These are phyloP conservation scores for Taphrina communis DNA, from an alignment of 1,139 yeast genomes.

Conservation along the genomic window DNA sequence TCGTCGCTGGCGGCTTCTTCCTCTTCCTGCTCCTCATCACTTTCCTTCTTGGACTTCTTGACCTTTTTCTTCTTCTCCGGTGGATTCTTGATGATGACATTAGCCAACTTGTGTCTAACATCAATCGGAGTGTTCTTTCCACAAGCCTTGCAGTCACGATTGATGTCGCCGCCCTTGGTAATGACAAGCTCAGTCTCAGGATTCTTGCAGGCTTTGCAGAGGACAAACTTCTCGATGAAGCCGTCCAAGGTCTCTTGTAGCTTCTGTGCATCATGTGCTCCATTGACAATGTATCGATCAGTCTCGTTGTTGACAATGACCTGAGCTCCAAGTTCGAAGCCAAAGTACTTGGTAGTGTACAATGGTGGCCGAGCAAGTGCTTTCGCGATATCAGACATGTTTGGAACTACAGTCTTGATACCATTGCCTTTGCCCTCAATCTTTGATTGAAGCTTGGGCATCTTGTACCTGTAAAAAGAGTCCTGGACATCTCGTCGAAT, in stretches of 20 bases:
- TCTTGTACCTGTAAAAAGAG: slow-evolving; percentile 98
- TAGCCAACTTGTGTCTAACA: slow-evolving; percentile 81
- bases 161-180: slow-evolving; percentile 74
- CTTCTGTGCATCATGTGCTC: slow-evolving; percentile 88
- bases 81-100: slow-evolving; percentile 90
- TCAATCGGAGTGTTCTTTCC: slow-evolving; percentile 87
- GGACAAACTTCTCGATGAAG: slow-evolving; percentile 86
- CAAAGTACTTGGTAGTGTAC: slow-evolving; percentile 86
- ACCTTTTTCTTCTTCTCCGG: slow-evolving; percentile 61
- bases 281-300: slow-evolving; percentile 91
- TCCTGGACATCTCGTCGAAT: slow-evolving; percentile 97
- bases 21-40: slow-evolving; percentile 52
- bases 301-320: slow-evolving; percentile 77
- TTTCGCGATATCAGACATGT: slow-evolving; percentile 90
- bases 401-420: slow-evolving; percentile 92
- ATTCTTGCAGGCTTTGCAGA: slow-evolving; percentile 93
- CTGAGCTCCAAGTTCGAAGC: slow-evolving; percentile 97
- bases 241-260: slow-evolving; percentile 95
- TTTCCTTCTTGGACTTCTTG: slow-evolving; percentile 58
- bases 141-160: slow-evolving; percentile 97
- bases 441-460: slow-evolving; percentile 97
- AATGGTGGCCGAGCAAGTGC: slow-evolving; percentile 92
- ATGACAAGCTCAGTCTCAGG: slow-evolving; percentile 90
- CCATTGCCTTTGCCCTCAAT: slow-evolving; percentile 99
- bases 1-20: slow-evolving; percentile 61